A percentile compares a stretch with the other conserved stretches of the same genome.
These are phyloP conservation scores for Solanum appendiculatum DNA, from an alignment of 257 asterid species.

Conservation along the genomic window DNA sequence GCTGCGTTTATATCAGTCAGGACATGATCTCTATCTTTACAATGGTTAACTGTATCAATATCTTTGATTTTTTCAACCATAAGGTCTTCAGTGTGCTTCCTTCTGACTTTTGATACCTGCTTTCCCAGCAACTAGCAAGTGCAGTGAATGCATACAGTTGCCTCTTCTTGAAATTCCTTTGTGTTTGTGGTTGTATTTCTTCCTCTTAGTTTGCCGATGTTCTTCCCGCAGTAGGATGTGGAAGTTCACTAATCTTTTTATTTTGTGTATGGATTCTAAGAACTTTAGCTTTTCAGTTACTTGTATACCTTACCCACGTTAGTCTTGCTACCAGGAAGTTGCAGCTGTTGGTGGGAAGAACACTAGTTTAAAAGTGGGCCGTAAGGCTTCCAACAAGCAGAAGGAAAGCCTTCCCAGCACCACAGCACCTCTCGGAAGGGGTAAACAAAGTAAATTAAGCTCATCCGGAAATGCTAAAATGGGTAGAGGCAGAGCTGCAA, in stretches of 20 bases:
- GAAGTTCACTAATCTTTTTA: background rate
- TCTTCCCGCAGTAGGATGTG: background rate
- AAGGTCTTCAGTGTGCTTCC: background rate
- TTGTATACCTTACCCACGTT: background rate
- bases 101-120: background rate
- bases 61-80: background rate
- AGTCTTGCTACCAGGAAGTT: constrained; percentile 56
- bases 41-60: background rate
- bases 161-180: background rate
- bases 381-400: constrained; percentile 67
- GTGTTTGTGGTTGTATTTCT: background rate
- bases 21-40: background rate
- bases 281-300: background rate
- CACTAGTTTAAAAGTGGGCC: constrained; percentile 40
- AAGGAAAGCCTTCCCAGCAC: constrained; percentile 33
- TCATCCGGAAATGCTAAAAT: constrained; percentile 39
- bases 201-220: background rate
- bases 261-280: background rate
- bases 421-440: constrained; percentile 33
- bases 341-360: constrained; percentile 72
- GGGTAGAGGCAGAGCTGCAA: constrained; percentile 41
- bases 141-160: background rate
- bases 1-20: background rate
- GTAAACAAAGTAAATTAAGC: constrained; percentile 45
- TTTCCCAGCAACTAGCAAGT: background rate